These are phyloP conservation scores for Neonectria neomacrospora DNA, from an alignment of 2,329 filamentous ascomycete genomes.

Conservation along the genomic window DNA sequence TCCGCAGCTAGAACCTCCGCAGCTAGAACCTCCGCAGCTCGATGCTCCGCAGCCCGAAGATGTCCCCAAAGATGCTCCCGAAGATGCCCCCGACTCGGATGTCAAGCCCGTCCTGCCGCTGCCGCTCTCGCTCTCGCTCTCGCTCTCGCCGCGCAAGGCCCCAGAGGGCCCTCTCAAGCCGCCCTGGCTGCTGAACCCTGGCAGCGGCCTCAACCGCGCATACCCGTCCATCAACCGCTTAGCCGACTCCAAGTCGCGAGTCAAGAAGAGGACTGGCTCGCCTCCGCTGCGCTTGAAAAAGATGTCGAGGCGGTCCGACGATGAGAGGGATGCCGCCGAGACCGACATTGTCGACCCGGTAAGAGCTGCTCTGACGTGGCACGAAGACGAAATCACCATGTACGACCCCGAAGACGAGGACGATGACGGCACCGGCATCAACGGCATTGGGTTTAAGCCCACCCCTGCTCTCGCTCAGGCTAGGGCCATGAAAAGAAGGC, in stretches of 20 bases:
- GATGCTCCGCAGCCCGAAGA: no score
- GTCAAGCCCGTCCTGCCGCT: slow-evolving; percentile 21
- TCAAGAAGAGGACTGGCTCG: slow-evolving; percentile 51
- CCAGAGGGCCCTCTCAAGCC: slow-evolving; percentile 18
- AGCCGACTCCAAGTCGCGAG: slow-evolving; percentile 53
- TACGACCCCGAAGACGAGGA: slow-evolving; percentile 73
- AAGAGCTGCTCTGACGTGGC: slow-evolving; percentile 72
- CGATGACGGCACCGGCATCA: slow-evolving; percentile 74
- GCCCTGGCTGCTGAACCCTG: slow-evolving; percentile 26
- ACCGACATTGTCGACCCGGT: slow-evolving; percentile 61
- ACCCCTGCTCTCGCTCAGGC: slow-evolving; percentile 70
- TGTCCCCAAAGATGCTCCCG: not conserved
- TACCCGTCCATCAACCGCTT: slow-evolving; percentile 54
- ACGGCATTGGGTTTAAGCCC: slow-evolving; percentile 74
- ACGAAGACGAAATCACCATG: slow-evolving; percentile 74
- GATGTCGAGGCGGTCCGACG: slow-evolving; percentile 32
- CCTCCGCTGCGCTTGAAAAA: slow-evolving; percentile 51
- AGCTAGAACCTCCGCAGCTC: slow-evolving; percentile 37
- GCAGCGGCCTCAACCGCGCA: slow-evolving; percentile 45
- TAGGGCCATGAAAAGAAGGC: slow-evolving; percentile 65
- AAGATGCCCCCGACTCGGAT: slow-evolving; percentile 23
- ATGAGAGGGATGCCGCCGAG: slow-evolving; percentile 48
- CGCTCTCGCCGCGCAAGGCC: slow-evolving; percentile 4
- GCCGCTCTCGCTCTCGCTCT: slow-evolving; percentile 9
- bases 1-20: not conserved